phyloP scores from a whole-genome alignment of 1,284 basidiomycete genomes.

The Apiotrichum domesticum region DNA sequence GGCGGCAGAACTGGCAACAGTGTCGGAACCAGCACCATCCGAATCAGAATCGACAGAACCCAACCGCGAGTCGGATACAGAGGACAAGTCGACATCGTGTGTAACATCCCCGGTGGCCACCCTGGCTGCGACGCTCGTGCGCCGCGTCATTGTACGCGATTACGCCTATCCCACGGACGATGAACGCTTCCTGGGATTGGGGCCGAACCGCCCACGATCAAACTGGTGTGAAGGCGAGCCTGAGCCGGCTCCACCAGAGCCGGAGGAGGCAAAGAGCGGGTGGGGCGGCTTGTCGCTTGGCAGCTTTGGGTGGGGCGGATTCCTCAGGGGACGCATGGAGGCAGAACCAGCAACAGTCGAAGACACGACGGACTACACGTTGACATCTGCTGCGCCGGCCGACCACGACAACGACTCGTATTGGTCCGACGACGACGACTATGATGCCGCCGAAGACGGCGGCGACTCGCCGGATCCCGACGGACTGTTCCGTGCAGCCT shows the following conservation, averaged over 20 bases:
- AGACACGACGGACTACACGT: conserved; percentile 1
- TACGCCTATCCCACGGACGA: conserved; percentile 33
- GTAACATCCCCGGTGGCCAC: background rate
- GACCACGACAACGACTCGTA: conserved; percentile 16
- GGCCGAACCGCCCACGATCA: conserved; percentile 7
- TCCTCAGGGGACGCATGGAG: conserved; percentile 6
- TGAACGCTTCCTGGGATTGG: conserved; percentile 29
- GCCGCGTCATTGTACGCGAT: conserved; percentile 35
- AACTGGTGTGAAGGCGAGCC: conserved; percentile 20
- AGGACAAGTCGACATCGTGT: background rate
- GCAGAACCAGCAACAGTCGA: background rate
- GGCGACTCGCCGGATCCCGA: conserved; percentile 21
- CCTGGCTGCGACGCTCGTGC: conserved; percentile 4
- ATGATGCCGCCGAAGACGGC: conserved; percentile 1
- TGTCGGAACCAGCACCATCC: background rate
- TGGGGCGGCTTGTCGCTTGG: conserved; percentile 16
- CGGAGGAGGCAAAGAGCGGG: conserved; percentile 6
- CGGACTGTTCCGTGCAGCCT: conserved; percentile 39
- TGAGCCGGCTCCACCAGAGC: conserved; percentile 6
- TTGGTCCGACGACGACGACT: conserved; percentile 15
- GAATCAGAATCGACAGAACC: background rate
- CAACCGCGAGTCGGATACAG: background rate
- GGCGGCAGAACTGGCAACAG: background rate
- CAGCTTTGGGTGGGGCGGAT: conserved; percentile 18
- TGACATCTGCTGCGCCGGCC: conserved; percentile 2